Evolutionary conservation across 371 early-diverging fungal species (phyloP).

Genomic region (Funneliformis caledonium): DNA sequence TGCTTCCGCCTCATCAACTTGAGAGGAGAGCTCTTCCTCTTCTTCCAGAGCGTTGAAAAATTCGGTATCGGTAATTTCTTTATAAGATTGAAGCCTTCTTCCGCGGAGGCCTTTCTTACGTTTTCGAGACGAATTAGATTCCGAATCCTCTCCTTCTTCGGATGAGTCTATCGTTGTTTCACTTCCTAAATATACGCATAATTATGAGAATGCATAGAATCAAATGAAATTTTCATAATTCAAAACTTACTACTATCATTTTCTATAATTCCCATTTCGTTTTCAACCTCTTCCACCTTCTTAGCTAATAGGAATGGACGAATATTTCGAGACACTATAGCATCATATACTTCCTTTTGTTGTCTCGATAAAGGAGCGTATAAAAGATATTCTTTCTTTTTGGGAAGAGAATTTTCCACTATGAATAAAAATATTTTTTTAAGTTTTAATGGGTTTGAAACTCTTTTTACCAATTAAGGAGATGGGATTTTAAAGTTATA

Average conservation of each 20-base stretch:
- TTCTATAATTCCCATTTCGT: background rate
- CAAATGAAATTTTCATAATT: background rate
- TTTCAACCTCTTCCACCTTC: constrained; percentile 45
- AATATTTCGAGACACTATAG: constrained; percentile 72
- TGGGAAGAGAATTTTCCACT: constrained; percentile 88
- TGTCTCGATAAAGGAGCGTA: constrained; percentile 80
- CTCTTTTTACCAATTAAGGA: background rate
- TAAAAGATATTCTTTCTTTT: constrained; percentile 89
- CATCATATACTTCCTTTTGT: constrained; percentile 87
- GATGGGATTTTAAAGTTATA: background rate
- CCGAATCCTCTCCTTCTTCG: background rate
- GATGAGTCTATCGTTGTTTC: background rate
- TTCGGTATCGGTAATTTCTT: constrained; percentile 52
- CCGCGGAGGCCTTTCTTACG: background rate
- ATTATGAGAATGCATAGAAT: background rate
- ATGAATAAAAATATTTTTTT: constrained; percentile 32
- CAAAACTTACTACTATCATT: background rate
- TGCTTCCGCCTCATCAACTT: background rate
- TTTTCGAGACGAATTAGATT: background rate
- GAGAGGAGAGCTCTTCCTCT: constrained; percentile 23
- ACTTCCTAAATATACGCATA: background rate
- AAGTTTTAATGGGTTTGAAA: background rate
- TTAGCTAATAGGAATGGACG: constrained; percentile 71
- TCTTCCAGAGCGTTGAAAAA: constrained; percentile 57
- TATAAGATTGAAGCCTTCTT: constrained; percentile 45